phyloP scores from a whole-genome alignment of 2,329 filamentous ascomycete genomes.

The Eutypella sp. region DNA sequence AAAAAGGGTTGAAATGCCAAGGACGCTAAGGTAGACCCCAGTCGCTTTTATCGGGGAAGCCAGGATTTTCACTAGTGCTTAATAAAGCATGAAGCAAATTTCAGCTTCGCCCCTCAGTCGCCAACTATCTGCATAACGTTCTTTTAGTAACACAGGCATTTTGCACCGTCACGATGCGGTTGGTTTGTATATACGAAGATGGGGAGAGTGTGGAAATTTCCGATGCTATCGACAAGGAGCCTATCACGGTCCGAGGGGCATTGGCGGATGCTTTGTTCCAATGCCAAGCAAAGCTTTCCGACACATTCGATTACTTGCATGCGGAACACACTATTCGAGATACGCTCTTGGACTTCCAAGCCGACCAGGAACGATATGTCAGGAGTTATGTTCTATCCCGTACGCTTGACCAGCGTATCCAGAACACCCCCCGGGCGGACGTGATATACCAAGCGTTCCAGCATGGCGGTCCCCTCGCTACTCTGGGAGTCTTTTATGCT shows the following conservation, averaged over 20 bases:
- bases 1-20: no score
- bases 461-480: constrained; percentile 3
- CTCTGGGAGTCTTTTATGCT: constrained; percentile 5
- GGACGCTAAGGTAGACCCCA: no score
- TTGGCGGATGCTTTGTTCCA: not conserved
- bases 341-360: not conserved
- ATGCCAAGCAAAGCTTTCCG: not conserved
- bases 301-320: not conserved
- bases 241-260: not conserved
- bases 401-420: constrained; percentile 1
- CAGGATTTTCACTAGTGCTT: no score
- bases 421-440: constrained; percentile 1
- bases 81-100: no score
- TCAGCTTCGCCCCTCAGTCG: no score
- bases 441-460: constrained; percentile 1
- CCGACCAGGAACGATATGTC: constrained; percentile 2
- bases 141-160: no score
- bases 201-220: not conserved
- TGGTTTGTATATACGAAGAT: not conserved
- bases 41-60: no score
- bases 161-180: not conserved
- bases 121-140: no score
- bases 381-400: constrained; percentile 1
- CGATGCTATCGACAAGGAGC: not conserved
- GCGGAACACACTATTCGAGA: not conserved